Conservation (phyloP, 495 filamentous ascomycete species). For the Poronia punctata region DNA sequence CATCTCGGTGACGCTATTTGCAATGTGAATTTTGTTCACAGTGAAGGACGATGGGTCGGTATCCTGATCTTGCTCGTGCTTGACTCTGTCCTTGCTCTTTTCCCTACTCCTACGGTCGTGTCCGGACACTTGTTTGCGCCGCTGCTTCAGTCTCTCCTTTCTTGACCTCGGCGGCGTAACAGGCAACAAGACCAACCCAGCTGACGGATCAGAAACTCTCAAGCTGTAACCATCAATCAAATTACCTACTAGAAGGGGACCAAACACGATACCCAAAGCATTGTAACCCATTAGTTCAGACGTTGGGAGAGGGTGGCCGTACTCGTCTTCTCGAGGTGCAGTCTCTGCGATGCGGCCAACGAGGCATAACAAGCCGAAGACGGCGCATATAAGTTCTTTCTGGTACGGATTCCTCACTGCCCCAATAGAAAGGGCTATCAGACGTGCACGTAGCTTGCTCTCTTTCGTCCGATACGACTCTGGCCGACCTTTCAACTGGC, state of each 20-base stretch:
- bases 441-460: slow-evolving; percentile 47
- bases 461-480: slow-evolving; percentile 43
- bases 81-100: slow-evolving; percentile 5
- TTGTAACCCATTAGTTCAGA: slow-evolving; percentile 54
- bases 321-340: slow-evolving; percentile 38
- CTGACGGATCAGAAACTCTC: slow-evolving; percentile 26
- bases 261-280: slow-evolving; percentile 57
- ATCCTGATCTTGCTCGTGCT: slow-evolving; percentile 3
- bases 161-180: slow-evolving; percentile 27
- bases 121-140: neutral
- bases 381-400: slow-evolving; percentile 57
- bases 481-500: slow-evolving; percentile 43
- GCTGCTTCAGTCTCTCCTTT: slow-evolving; percentile 27
- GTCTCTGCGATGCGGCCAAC: slow-evolving; percentile 47
- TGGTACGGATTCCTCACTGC: slow-evolving; percentile 49
- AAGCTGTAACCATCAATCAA: slow-evolving; percentile 40
- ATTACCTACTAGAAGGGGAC: slow-evolving; percentile 55
- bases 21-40: slow-evolving; percentile 44
- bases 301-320: slow-evolving; percentile 40
- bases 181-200: slow-evolving; percentile 32
- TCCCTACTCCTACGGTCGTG: slow-evolving; percentile 11
- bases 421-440: slow-evolving; percentile 58
- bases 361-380: slow-evolving; percentile 55
- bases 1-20: slow-evolving; percentile 51
- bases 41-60: slow-evolving; percentile 6